These are phyloP conservation scores for Bruguiera gymnorhiza DNA, from an alignment of 345 rosid genomes.

Conservation along the genomic window DNA sequence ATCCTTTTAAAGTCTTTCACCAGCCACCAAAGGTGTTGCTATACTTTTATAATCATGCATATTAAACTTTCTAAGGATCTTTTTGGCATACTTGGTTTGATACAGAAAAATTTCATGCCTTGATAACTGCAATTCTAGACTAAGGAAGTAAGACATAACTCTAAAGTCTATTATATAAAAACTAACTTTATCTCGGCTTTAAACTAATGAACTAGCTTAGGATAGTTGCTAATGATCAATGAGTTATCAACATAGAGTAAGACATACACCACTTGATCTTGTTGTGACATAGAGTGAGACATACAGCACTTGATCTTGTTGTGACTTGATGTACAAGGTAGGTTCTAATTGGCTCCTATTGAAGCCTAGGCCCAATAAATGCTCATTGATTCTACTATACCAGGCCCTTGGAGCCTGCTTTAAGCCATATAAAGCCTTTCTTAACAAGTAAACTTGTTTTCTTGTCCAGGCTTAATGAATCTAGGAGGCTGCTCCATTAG, in stretches of 20 bases:
- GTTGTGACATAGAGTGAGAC: not conserved
- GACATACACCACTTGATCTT: not conserved
- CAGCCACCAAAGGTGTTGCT: not conserved
- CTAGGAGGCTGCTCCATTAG: not conserved
- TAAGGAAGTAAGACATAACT: not conserved
- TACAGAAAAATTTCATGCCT: not conserved
- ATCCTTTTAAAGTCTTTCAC: not conserved
- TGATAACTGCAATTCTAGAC: not conserved
- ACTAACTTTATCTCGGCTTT: not conserved
- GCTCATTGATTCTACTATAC: not conserved
- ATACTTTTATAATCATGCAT: not conserved
- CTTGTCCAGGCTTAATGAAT: not conserved
- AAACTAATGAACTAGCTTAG: not conserved
- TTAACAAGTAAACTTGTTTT: not conserved
- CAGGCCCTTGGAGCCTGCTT: not conserved
- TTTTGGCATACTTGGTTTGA: not conserved
- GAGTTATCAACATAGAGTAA: not conserved
- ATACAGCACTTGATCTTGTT: not conserved
- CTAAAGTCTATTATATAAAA: not conserved
- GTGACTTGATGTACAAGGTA: not conserved
- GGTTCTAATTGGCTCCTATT: not conserved
- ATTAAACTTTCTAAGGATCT: not conserved
- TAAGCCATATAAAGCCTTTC: not conserved
- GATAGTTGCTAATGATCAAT: not conserved
- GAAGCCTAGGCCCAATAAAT: not conserved